Conservation (phyloP, 2,329 filamentous ascomycete species). For the Zalaria obscura region DNA sequence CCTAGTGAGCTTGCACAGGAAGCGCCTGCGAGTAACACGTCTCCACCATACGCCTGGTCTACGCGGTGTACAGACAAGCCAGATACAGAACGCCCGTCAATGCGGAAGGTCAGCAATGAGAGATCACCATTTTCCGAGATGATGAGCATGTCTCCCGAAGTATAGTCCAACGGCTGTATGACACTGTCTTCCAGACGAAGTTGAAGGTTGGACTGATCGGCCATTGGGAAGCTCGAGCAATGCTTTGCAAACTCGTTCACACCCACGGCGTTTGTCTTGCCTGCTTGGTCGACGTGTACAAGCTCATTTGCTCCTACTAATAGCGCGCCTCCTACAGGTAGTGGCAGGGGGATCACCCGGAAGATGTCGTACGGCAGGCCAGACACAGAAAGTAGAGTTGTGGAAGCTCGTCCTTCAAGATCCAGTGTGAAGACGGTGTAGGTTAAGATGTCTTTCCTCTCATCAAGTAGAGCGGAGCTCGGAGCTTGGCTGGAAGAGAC, state of each 20-base stretch:
- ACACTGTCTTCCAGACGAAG: conserved; percentile 70
- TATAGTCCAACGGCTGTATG: conserved; percentile 61
- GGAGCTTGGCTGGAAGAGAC: conserved; percentile 63
- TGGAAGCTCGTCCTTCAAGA: conserved; percentile 83
- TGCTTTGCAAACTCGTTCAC: conserved; percentile 83
- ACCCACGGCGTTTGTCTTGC: conserved; percentile 81
- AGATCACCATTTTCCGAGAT: conserved; percentile 63
- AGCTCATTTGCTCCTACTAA: conserved; percentile 80
- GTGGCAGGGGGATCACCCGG: conserved; percentile 65
- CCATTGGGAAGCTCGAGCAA: conserved; percentile 68
- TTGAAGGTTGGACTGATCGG: conserved; percentile 69
- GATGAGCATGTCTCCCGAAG: conserved; percentile 73
- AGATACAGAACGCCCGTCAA: conserved; percentile 85
- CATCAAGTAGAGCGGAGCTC: conserved; percentile 57
- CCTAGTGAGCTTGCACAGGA: conserved; percentile 59
- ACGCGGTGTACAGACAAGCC: conserved; percentile 63
- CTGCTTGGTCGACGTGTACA: conserved; percentile 90
- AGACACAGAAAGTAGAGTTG: conserved; percentile 74
- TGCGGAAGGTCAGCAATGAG: conserved; percentile 62
- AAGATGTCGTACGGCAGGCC: conserved; percentile 79
- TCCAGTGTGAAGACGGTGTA: conserved; percentile 96
- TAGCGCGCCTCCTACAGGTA: conserved; percentile 77
- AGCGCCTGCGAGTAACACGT: conserved; percentile 44
- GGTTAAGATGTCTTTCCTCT: conserved; percentile 70
- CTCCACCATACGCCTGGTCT: conserved; percentile 46